Percentiles rank a stretch among this genome's conserved stretches.
Evolutionary conservation across 129 eudicot genomes (phyloP).

Genomic region (Glebionis coronaria): DNA sequence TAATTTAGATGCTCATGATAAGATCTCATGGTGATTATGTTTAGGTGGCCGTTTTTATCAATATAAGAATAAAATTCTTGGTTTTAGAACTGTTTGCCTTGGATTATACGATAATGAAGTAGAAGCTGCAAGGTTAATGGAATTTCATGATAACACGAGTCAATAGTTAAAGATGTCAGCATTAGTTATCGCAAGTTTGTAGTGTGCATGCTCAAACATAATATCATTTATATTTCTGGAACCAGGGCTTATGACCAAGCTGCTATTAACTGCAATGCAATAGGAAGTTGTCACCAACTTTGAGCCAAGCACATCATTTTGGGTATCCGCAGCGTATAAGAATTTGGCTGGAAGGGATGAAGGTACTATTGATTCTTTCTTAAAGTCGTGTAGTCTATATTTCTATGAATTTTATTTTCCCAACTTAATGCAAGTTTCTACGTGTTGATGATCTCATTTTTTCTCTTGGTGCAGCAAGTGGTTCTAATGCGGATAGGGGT

Average conservation of each 20-base stretch:
- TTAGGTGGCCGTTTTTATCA: no score
- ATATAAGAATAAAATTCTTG: no score
- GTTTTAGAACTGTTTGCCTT: slow-evolving; percentile 83
- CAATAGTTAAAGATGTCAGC: slow-evolving; percentile 8
- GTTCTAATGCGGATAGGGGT: no score
- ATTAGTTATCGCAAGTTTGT: no score
- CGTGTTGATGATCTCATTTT: neutral
- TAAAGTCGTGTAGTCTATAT: no score
- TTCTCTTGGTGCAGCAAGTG: no score
- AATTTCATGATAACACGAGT: slow-evolving; percentile 29
- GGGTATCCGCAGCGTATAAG: slow-evolving; percentile 39
- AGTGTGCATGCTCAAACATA: slow-evolving; percentile 30
- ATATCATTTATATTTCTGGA: slow-evolving; percentile 29
- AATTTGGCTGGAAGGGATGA: slow-evolving; percentile 29
- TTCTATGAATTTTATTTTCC: no score
- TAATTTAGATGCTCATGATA: slow-evolving; percentile 12
- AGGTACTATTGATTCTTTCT: no score
- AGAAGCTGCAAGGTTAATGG: slow-evolving; percentile 87
- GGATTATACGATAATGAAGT: slow-evolving; percentile 84
- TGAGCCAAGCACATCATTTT: no score
- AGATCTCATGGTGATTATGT: no score
- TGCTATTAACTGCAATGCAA: slow-evolving; percentile 54
- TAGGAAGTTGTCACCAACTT: slow-evolving; percentile 75
- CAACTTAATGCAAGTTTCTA: neutral
- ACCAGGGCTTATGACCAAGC: slow-evolving; percentile 80